Conservation (phyloP, 2,329 filamentous ascomycete genomes). For the Cordyceps fumosorosea region DNA sequence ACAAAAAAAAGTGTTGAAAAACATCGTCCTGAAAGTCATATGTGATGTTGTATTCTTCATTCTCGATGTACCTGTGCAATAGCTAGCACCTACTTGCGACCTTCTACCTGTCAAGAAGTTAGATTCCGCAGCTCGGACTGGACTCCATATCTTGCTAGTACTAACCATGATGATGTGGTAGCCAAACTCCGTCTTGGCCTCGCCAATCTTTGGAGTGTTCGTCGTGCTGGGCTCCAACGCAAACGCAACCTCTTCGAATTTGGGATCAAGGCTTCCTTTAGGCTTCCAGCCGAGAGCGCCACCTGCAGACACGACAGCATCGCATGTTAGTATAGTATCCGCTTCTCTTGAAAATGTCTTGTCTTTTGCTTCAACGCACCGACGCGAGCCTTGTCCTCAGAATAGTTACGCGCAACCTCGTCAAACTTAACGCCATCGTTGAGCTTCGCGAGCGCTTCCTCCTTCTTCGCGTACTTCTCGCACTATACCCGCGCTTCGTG, state of each 20-base stretch:
- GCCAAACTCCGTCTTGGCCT: conserved; percentile 68
- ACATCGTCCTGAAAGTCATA: conserved; percentile 8
- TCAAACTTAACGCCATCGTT: conserved; percentile 64
- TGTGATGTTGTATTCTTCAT: conserved; percentile 1
- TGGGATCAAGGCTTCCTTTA: conserved; percentile 57
- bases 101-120: conserved; percentile 23
- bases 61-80: not conserved
- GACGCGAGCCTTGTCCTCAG: conserved; percentile 69
- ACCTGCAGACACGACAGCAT: conserved; percentile 36
- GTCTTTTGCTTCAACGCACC: conserved; percentile 31
- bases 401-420: conserved; percentile 64
- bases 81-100: conserved; percentile 28
- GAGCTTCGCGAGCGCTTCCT: conserved; percentile 65
- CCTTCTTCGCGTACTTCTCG: conserved; percentile 71
- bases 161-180: conserved; percentile 76
- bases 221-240: conserved; percentile 61
- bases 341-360: conserved; percentile 8
- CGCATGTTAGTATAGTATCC: not conserved
- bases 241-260: conserved; percentile 69
- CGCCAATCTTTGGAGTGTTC: conserved; percentile 55
- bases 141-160: not conserved
- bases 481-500: conserved; percentile 37
- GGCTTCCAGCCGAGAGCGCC: conserved; percentile 68
- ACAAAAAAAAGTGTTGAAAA: conserved; percentile 26
- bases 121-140: not conserved